Evolutionary conservation across 805 yeast species (phyloP), one percentile per base, ranked within the genome.

Genomic region (Blastobotrys chiropterorum): DNA sequence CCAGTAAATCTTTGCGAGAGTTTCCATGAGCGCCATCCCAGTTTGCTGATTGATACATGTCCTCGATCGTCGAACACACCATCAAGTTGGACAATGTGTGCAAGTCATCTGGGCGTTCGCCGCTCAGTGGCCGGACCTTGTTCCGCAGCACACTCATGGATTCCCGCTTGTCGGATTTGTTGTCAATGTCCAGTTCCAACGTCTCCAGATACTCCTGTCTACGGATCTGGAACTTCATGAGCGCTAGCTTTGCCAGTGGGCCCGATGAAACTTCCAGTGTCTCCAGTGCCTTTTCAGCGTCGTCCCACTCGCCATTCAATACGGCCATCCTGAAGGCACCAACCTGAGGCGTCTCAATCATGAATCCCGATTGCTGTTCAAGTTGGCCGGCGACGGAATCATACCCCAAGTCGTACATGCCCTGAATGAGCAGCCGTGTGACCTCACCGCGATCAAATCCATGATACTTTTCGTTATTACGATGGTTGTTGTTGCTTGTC

Each of bases 321-420:
- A 80, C 66, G 2, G 67, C 66, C 7, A 59, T 52, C 20, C 76
- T 69, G 53, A 80, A 70, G 17, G 59, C 56, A 26, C 68, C 69
- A 26, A 79, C 75, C 2, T 66, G 67, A 5, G 71, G 68, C 0
- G 79, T 68, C 55, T 77, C 80, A 34, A 69, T 57, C 4, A 60
- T 47, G 22, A 56, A 59, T 16, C 57, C 56, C 4, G 68, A 59
- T 58, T 77, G 80, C 3, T 62, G 53, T 52, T 74, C 75, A 41
- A 80, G 63, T 2, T 57, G 49, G 2, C 62, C 54, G 0, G 80
- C 74, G 0, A 79, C 62, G 2, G 64, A 57, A 2, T 59, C 51
- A 57, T 74, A 78, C 3, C 82, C 82, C 52, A 80, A 55, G 52
- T 78, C 83, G 38, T 67, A 65, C 47, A 80, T 61, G 0, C 80